Base-by-base conservation (phyloP, 768 basidiomycete species). In the Suillus occidentalis region DNA sequence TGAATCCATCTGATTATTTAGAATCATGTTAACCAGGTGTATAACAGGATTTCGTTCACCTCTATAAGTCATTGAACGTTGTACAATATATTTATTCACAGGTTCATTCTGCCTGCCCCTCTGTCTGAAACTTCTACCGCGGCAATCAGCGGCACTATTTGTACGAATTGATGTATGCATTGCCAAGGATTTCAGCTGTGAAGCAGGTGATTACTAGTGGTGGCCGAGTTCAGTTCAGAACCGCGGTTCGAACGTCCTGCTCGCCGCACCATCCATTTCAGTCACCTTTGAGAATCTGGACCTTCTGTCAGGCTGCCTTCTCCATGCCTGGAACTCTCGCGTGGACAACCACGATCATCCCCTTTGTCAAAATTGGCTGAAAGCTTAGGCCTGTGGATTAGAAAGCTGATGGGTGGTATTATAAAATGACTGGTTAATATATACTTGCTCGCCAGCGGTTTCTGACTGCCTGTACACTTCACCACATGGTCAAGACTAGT, bases 31-130 rank as follows among this genome's bases (percentile, higher is more conserved):
- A n/a, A 37, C 57, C 25, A 58, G 25, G 39, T 28, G 25, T 25
- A 37, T 14, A 40, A 20, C 37, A 42, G 40, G 20, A 55, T 37
- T 55, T 42, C 3, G 18, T 20, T 42, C 25, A 28, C 58, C 12
- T 59, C 39, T 42, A 42, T 31, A 2, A 16, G 10, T 36, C 18
- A 12, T 13, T 14, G n/a, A 28, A 16, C 31, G 60, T 40, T 16
- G 56, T 49, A 28, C 39, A 14, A 14, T 58, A 61, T 36, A 25
- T 31, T 67, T 39, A 58, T 39, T 58, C 31, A 40, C 60, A 59
- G n/a, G 37, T 39, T 64, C 45, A 9, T 57, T 50, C 6, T 5
- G 6, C n/a, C 20, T 34, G 10, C 4, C 8, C 16, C n/a, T n/a
- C 4, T 28, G 25, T 50, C 25, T 28, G 50, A 16, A 31, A 28